Conservation (phyloP, 495 filamentous ascomycete genomes). For the Daldinia concentrica region DNA sequence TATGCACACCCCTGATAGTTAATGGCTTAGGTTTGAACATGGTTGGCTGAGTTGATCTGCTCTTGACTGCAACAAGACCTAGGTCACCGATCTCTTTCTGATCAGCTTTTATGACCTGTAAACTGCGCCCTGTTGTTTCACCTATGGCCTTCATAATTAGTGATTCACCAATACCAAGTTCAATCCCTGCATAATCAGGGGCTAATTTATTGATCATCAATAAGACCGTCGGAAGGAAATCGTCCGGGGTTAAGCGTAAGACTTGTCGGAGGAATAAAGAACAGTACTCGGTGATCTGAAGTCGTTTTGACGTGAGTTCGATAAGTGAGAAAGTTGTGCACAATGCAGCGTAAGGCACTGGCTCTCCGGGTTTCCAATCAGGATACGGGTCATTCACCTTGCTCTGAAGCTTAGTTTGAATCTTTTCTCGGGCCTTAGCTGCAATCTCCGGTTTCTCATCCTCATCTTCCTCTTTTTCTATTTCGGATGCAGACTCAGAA, state of each 20-base stretch:
- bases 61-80: conserved; percentile 93
- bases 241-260: conserved; percentile 85
- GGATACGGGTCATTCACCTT: conserved; percentile 82
- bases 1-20: conserved; percentile 85
- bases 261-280: conserved; percentile 93
- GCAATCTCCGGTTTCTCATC: conserved; percentile 79
- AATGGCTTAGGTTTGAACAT: conserved; percentile 97
- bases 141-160: conserved; percentile 98
- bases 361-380: conserved; percentile 88
- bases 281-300: conserved; percentile 87
- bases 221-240: conserved; percentile 85
- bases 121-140: conserved; percentile 87
- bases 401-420: conserved; percentile 77
- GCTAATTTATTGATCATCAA: conserved; percentile 99
- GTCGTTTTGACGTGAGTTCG: conserved; percentile 90
- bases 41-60: conserved; percentile 89
- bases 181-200: conserved; percentile 94
- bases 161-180: conserved; percentile 96
- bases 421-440: conserved; percentile 79
- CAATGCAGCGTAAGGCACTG: conserved; percentile 93
- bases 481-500: conserved; percentile 64
- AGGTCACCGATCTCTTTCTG: conserved; percentile 96
- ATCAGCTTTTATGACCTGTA: conserved; percentile 88
- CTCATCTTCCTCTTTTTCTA: conserved; percentile 64
- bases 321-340: conserved; percentile 94